phyloP scores from a whole-genome alignment of 257 asterid species.

The Voacanga thouarsii region DNA sequence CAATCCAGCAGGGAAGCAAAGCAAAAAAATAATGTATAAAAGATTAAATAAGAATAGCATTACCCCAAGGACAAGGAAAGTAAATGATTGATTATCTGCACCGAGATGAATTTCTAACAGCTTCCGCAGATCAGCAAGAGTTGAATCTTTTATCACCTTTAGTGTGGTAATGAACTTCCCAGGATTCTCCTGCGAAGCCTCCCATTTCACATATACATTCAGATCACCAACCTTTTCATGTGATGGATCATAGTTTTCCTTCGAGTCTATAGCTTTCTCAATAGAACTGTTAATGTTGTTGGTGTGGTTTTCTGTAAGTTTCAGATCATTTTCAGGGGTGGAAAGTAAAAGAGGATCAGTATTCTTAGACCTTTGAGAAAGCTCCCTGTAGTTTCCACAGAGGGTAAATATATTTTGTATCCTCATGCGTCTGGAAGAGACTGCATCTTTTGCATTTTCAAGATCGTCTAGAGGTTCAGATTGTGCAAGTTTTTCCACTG shows the following conservation, averaged over 20 bases:
- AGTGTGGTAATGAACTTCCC: conserved; percentile 58
- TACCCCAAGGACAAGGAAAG: conserved; percentile 63
- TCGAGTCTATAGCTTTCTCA: conserved; percentile 24
- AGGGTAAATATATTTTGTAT: conserved; percentile 68
- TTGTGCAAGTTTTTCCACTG: conserved; percentile 13
- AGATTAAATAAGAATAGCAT: background rate
- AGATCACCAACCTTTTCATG: conserved; percentile 29
- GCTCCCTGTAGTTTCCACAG: conserved; percentile 60
- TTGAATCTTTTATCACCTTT: conserved; percentile 58
- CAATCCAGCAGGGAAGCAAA: background rate
- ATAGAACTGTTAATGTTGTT: conserved; percentile 16
- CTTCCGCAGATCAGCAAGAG: conserved; percentile 79
- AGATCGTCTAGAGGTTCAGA: conserved; percentile 10
- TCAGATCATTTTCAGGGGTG: conserved; percentile 17
- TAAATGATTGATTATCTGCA: conserved; percentile 53
- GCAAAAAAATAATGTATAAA: background rate
- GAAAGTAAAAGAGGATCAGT: conserved; percentile 2
- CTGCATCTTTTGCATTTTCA: conserved; percentile 30
- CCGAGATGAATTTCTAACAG: conserved; percentile 73
- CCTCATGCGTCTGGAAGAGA: conserved; percentile 40
- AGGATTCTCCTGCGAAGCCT: conserved; percentile 69
- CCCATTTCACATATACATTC: conserved; percentile 79
- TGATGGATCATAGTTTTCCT: conserved; percentile 38
- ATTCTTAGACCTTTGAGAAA: conserved; percentile 28
- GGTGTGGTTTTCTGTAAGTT: conserved; percentile 21